Base-by-base conservation (phyloP, 805 yeast species). In the Pichia sporocuriosa region DNA sequence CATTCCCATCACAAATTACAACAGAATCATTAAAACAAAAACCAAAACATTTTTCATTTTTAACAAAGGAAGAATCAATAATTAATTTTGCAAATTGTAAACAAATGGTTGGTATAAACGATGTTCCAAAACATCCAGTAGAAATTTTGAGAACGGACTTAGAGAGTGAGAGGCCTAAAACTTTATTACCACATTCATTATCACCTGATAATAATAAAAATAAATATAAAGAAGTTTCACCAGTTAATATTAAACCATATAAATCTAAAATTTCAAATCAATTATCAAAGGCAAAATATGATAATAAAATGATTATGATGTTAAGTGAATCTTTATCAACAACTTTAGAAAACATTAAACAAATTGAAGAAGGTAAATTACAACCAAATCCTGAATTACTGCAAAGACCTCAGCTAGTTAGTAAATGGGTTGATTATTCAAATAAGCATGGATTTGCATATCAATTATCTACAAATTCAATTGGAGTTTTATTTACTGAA, bases 341-440 rank as follows among this genome's bases (percentile, higher is more conserved):
- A 4, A 59, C 65, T 4, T 46, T 62, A 40, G 45, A 48, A 27
- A 58, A 53, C 40, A 50, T 59, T 28, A 52, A 52, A 46, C 39
- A 45, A 22, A 52, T 61, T 32, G 61, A 59, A 42, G 43, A 48
- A n/a, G 54, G 53, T 26, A 41, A 46, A 24, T 22, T 49, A 41
- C 46, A 27, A 33, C 35, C 46, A 26, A 35, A 31, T 37, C 23
- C 42, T 21, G 29, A 40, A n/a, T 30, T 40, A 23, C 38, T 48
- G 43, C 73, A 46, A 17, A 70, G 75, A 48, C 94, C 89, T 11
- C 74, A 78, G 16, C 75, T 85, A 46, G 79, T 90, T 32, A 84
- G 94, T 46, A 89, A 90, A 59, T 93, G 99, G 99, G 97, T 94
- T 23, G 99, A 93, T 60, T 93, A 90, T 60, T 84, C 96, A 22